These are phyloP conservation scores for Brassica incana DNA, from an alignment of 345 rosid species.

Conservation along the genomic window DNA sequence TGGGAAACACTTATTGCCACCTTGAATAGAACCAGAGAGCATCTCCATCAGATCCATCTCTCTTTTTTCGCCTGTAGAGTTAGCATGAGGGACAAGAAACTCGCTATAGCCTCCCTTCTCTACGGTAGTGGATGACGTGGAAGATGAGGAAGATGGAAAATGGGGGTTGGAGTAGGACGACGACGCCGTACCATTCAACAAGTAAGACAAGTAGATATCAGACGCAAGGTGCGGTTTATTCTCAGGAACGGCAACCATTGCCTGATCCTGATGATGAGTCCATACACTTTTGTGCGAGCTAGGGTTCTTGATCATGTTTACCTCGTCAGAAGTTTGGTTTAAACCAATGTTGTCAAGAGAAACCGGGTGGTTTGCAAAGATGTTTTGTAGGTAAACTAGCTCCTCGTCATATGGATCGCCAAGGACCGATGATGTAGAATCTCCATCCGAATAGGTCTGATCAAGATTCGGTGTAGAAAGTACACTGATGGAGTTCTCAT, in stretches of 20 bases:
- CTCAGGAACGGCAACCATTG: slow-evolving; percentile 6
- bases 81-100: slow-evolving; percentile 34
- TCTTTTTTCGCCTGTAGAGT: slow-evolving; percentile 38
- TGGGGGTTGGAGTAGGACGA: slow-evolving; percentile 29
- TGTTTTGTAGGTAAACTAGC: slow-evolving; percentile 58
- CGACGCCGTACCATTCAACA: slow-evolving; percentile 53
- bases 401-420: slow-evolving; percentile 70
- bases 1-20: slow-evolving; percentile 37
- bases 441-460: slow-evolving; percentile 33
- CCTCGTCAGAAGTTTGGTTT: slow-evolving; percentile 7
- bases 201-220: slow-evolving; percentile 58
- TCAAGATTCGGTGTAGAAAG: slow-evolving; percentile 24
- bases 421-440: slow-evolving; percentile 38
- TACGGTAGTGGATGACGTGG: slow-evolving; percentile 27
- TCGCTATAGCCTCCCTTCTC: slow-evolving; percentile 19
- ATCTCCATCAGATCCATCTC: slow-evolving; percentile 98
- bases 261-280: slow-evolving; percentile 21
- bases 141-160: slow-evolving; percentile 19
- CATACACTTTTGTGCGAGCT: slow-evolving; percentile 11
- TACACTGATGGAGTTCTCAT: slow-evolving; percentile 13
- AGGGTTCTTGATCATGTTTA: slow-evolving; percentile 35
- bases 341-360: slow-evolving; percentile 35
- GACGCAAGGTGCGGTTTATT: slow-evolving; percentile 45
- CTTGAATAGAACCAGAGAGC: slow-evolving; percentile 57
- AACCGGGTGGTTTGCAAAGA: slow-evolving; percentile 45